These are phyloP conservation scores for Sarcocystis neurona DNA, from an alignment of 169 alveolate genomes.

Conservation along the genomic window DNA sequence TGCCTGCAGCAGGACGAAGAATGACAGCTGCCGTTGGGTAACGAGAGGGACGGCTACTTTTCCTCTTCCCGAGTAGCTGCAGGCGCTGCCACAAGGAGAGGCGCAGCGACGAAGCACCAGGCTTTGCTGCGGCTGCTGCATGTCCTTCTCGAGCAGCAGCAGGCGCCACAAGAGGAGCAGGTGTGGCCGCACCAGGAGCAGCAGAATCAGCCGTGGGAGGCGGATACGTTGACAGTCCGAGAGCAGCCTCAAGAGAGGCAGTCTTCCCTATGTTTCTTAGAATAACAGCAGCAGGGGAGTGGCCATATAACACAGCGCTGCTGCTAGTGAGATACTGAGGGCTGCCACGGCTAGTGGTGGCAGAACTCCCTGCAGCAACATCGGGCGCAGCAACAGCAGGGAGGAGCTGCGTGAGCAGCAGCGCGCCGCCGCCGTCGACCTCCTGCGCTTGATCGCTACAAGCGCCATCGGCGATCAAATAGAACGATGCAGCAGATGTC, in stretches of 20 bases:
- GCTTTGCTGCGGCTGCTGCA: no score
- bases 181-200: neutral
- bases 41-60: neutral
- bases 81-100: no score
- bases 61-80: no score
- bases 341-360: no score
- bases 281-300: neutral
- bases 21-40: neutral
- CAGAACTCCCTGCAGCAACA: no score
- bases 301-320: constrained; percentile 5
- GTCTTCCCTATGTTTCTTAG: neutral
- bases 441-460: constrained; percentile 5
- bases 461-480: neutral
- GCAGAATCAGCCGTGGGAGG: neutral
- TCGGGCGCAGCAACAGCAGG: no score
- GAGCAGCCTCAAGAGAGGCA: neutral
- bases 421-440: neutral
- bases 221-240: neutral
- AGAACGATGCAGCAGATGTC: neutral
- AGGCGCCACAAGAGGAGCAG: neutral
- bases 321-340: no score
- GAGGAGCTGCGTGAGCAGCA: no score
- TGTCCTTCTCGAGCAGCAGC: neutral
- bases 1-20: neutral
- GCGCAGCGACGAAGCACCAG: no score